Evolutionary conservation across 1,139 yeast species (phyloP), one percentile per base, ranked within the genome.

Genomic region (Pichia sp.): DNA sequence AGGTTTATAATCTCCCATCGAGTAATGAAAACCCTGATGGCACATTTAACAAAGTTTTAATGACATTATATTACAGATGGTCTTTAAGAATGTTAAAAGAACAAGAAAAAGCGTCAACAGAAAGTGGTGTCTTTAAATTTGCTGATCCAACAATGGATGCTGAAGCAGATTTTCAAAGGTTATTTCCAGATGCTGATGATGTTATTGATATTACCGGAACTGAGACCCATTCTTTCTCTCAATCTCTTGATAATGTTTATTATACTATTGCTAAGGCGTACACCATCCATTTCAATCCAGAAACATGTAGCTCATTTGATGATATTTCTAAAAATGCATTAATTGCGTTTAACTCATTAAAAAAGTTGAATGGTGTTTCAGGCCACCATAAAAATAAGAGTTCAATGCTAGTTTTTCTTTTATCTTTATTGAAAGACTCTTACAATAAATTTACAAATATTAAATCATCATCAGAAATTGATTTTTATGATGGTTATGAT

Each of bases 181-280:
- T 91, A 69, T 93, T 93, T 75, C 98, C 98, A 0, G 96, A 89
- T 63, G 89, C 80, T 61, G 96, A 89, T 47, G 88, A 85, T 5
- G 70, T 79, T 4, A 62, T 81, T 51, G 80, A 75, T 33, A 62
- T 69, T 13, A 71, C 69, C 13, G 53, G 53, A 1, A 56, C 64
- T 2, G 60, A 60, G 3, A 49, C 43, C 1, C 30, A 56, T 0
- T 56, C 60, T 3, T 33, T 53, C 5, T 47, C 28, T 0, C 46
- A 33, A 10, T 62, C 66, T 9, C 55, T 72, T 19, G 75, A 71
- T 9, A 73, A 70, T 1, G 58, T 68, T 18, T 70, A 73, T 49
- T 67, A 60, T 36, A 53, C 60, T 3, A 57, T 77, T 47, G 73
- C 78, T 0, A 62, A 65, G 27, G 58, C 68, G 0, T 77, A 76